Conservation (phyloP, 2,329 filamentous ascomycete genomes). For the Sporothrix sp. region DNA sequence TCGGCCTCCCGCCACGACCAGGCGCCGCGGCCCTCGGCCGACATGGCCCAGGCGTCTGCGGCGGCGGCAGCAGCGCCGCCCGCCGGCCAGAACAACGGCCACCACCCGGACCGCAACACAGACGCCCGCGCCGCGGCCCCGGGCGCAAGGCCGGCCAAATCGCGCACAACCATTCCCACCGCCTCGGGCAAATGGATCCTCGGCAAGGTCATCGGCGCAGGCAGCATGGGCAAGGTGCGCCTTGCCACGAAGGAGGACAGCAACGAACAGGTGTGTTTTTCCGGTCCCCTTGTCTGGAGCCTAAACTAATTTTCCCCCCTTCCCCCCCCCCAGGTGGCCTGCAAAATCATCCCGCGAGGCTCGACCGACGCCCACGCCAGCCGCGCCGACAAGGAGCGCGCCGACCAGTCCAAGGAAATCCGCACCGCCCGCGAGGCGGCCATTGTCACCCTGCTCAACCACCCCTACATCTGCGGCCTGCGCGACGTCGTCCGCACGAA, state of each 20-base stretch:
- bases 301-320: background rate
- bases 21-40: slow-evolving; percentile 10
- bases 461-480: slow-evolving; percentile 93
- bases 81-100: background rate
- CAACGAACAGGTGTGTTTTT: slow-evolving; percentile 64
- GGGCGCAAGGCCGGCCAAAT: slow-evolving; percentile 42
- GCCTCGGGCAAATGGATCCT: slow-evolving; percentile 88
- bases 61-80: slow-evolving; percentile 28
- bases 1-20: slow-evolving; percentile 25
- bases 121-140: slow-evolving; percentile 39
- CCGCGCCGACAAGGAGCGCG: slow-evolving; percentile 68
- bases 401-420: slow-evolving; percentile 94
- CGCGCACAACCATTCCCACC: slow-evolving; percentile 76
- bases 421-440: slow-evolving; percentile 90
- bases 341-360: slow-evolving; percentile 91
- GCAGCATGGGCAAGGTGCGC: slow-evolving; percentile 99
- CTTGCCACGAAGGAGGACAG: slow-evolving; percentile 83
- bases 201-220: slow-evolving; percentile 92
- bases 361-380: slow-evolving; percentile 70
- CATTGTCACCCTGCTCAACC: slow-evolving; percentile 87
- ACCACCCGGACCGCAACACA: slow-evolving; percentile 27
- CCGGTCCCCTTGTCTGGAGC: too few species aligned
- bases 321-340: slow-evolving; percentile 60
- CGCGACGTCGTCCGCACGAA: slow-evolving; percentile 91
- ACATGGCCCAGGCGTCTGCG: slow-evolving; percentile 24